Conservation (phyloP, 1,284 basidiomycete species). For the Cryptococcus floricola region DNA sequence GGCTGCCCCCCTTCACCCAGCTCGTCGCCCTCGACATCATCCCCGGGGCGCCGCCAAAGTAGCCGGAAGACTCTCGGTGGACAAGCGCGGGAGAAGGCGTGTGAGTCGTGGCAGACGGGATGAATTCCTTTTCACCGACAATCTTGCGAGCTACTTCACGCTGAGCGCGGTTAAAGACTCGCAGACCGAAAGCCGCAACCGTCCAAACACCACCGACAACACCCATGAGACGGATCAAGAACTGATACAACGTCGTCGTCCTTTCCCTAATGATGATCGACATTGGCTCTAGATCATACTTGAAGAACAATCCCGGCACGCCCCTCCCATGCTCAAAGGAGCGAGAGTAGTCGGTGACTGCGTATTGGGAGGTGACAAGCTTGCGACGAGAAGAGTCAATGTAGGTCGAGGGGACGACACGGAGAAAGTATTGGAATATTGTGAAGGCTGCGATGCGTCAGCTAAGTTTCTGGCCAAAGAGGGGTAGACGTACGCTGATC, state of each 20-base stretch:
- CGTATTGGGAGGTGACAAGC: slow-evolving; percentile 81
- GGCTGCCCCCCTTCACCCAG: slow-evolving; percentile 11
- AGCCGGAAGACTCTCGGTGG: slow-evolving; percentile 1
- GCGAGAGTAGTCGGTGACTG: slow-evolving; percentile 87
- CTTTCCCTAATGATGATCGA: slow-evolving; percentile 78
- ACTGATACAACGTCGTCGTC: slow-evolving; percentile 72
- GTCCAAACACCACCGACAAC: slow-evolving; percentile 50
- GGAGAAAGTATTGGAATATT: slow-evolving; percentile 93
- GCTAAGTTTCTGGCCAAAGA: not conserved
- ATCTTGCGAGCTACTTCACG: slow-evolving; percentile 36
- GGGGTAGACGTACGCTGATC: slow-evolving; percentile 61
- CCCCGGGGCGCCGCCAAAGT: slow-evolving; percentile 7
- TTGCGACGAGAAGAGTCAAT: slow-evolving; percentile 61
- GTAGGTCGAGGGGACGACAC: slow-evolving; percentile 92
- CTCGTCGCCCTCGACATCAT: slow-evolving; percentile 11
- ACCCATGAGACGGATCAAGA: slow-evolving; percentile 66
- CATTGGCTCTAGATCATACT: slow-evolving; percentile 92
- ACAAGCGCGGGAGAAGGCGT: slow-evolving; percentile 7
- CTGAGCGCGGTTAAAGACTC: slow-evolving; percentile 47
- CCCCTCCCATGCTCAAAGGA: slow-evolving; percentile 70
- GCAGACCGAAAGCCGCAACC: slow-evolving; percentile 46
- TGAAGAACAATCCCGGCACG: slow-evolving; percentile 93
- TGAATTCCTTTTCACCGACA: slow-evolving; percentile 35
- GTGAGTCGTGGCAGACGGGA: slow-evolving; percentile 23
- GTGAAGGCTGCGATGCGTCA: slow-evolving; percentile 63